Percentiles rank a stretch among this genome's conserved stretches.
phyloP scores from a whole-genome alignment of 768 basidiomycete genomes.

The Amanita rubescens region DNA sequence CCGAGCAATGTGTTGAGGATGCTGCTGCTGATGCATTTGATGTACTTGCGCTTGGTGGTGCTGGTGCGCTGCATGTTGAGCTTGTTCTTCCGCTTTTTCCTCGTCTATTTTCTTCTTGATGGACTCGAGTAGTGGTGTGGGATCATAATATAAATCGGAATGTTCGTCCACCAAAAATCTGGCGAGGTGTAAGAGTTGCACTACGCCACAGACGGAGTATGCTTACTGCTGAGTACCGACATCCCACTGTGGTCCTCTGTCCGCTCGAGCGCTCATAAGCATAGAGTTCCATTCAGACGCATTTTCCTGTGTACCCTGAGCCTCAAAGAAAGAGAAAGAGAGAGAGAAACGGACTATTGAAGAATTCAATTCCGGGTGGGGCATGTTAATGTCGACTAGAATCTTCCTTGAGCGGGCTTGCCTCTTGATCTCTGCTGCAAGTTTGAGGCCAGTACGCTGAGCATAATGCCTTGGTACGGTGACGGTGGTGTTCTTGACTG shows the following conservation, averaged over 20 bases:
- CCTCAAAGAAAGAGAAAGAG: neutral
- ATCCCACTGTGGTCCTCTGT: constrained; percentile 84
- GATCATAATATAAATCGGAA: constrained; percentile 69
- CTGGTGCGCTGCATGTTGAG: constrained; percentile 24
- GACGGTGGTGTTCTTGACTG: constrained; percentile 49
- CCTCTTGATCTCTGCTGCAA: constrained; percentile 50
- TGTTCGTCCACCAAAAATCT: constrained; percentile 74
- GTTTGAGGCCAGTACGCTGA: constrained; percentile 59
- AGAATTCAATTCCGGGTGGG: constrained; percentile 54
- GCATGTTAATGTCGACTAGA: constrained; percentile 53
- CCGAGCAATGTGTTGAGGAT: constrained; percentile 21
- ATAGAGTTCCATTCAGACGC: constrained; percentile 86
- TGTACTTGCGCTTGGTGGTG: constrained; percentile 18
- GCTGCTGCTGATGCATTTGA: constrained; percentile 20
- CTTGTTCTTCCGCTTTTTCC: constrained; percentile 30
- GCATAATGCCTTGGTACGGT: constrained; percentile 72
- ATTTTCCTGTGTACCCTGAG: constrained; percentile 41
- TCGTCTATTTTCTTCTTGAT: constrained; percentile 40
- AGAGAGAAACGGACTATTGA: constrained; percentile 48
- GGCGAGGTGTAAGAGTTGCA: neutral
- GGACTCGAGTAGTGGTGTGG: constrained; percentile 49
- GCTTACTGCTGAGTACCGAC: constrained; percentile 79
- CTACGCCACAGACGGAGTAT: neutral
- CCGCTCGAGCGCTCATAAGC: constrained; percentile 69
- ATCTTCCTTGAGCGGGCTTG: constrained; percentile 43